A percentile compares a stretch with the other conserved stretches of the same genome.
phyloP scores from a whole-genome alignment of 805 yeast species.

The Candida endomychidarum region DNA sequence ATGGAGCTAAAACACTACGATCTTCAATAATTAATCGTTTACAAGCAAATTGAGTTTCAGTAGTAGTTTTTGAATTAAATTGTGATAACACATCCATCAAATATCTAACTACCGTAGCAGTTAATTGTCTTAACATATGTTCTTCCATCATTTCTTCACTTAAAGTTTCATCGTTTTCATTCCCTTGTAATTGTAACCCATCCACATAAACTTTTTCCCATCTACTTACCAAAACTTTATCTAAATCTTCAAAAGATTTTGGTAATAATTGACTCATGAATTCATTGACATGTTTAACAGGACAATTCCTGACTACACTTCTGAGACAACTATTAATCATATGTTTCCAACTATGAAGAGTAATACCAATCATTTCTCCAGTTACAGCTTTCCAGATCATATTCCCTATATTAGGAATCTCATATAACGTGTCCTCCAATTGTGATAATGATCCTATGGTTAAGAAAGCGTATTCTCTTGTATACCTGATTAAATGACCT shows the following conservation, averaged over 20 bases:
- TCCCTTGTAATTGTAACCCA: constrained; percentile 56
- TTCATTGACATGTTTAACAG: constrained; percentile 59
- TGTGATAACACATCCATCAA: constrained; percentile 88
- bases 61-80: constrained; percentile 50
- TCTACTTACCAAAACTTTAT: constrained; percentile 64
- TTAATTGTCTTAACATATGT: constrained; percentile 86
- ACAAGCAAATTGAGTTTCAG: constrained; percentile 63
- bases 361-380: constrained; percentile 79
- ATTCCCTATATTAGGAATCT: constrained; percentile 76
- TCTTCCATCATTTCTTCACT: constrained; percentile 99
- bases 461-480: constrained; percentile 91
- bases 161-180: constrained; percentile 73
- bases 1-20: constrained; percentile 70
- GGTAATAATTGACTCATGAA: constrained; percentile 83
- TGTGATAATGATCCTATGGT: constrained; percentile 88
- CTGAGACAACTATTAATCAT: constrained; percentile 88
- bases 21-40: constrained; percentile 65
- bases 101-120: constrained; percentile 86
- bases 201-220: constrained; percentile 71
- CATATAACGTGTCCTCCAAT: constrained; percentile 84
- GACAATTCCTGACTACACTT: constrained; percentile 86
- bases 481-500: constrained; percentile 92
- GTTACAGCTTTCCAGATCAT: constrained; percentile 85
- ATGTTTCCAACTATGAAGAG: constrained; percentile 96
- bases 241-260: constrained; percentile 67